Base-by-base conservation (phyloP, 495 filamentous ascomycete species). In the Hypoxylon trugodes region DNA sequence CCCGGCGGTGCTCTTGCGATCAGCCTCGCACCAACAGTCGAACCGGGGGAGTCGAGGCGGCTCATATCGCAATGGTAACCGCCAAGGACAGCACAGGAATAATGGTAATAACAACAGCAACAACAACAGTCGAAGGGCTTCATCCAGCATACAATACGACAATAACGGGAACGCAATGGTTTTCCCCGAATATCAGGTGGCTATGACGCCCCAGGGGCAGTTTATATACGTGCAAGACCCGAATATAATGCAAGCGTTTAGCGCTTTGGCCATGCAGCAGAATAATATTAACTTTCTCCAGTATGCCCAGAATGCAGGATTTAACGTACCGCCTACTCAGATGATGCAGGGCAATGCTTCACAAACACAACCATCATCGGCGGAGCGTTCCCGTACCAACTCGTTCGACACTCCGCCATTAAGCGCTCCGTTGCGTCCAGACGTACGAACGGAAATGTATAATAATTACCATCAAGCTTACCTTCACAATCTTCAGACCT, bases 21-120 rank as follows among this genome's bases (percentile, higher is more conserved):
- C 82, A 64, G 75, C 78, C 19, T 86, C 82, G 22, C 79, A 85
- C 36, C 77, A 80, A 48, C 64, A 76, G 21, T 12, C 68, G 9
- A 69, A 68, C 28, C 79, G 83, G 46, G 83, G 84, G 10, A 80
- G 85, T 19, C 68, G 87, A 38, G 84, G 86, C 43, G 84, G 85
- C n/a, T 75, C 82, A 12, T 84, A 82, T 73, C 79, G 86, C 21
- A 69, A 82, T 32, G 80, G 80, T 45, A 81, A 86, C 58, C 79
- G 84, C 12, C 86, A 82, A 35, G 81, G 82, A 59, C 81, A 86
- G 4, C 80, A 78, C 47, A 73, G 74, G 10, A 79, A 77, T 64
- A 76, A 65, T 54, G 68, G 73, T 45, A 74, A 80, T 10, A 65
- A 69, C 35, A n/a, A 69, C 45, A 58, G 18, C 35, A 68, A 43